Evolutionary conservation across 352 stramenopile genomes (phyloP), one percentile per base, ranked within the genome.

Genomic region (Pythium oligandrum): DNA sequence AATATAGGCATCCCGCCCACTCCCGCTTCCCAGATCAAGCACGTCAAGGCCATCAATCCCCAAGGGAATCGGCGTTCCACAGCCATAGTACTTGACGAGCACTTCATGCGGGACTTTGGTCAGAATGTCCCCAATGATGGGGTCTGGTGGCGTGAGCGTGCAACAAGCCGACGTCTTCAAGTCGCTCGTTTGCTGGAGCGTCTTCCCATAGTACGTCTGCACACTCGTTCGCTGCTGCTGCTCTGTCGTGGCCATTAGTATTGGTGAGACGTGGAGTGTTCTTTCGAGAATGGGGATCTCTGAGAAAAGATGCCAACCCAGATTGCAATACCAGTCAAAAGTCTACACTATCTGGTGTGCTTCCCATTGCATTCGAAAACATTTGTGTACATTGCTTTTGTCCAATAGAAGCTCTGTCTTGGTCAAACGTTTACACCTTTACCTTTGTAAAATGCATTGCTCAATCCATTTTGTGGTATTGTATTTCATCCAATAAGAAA

Each of bases 1-100:
- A 51, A 93, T 72, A 64, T 91, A 97, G n/a, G 88, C 84, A 64
- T 97, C 88, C 2, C 88, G 62, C 26, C 90, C 90, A 30, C 75
- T 75, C 39, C 88, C 88, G 64, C 82, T 92, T 17, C 90, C 88
- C 7, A 97, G 68, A 66, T 96, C 88, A 17, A 97, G 61, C 30
- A 96, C 77, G 6, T 66, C 53, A 70, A 61, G 63, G 47, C 11
- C 81, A 69, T 50, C 71, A 55, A 55, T 68, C 8, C 75, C 78
- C 43, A 89, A 68, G 3, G 83, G 82, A 10, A 90, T 55, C 44
- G 81, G 86, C n/a, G 83, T 62, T 8, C 83, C 86, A 57, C 86
- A 96, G 30, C 83, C 83, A 47, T 92, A 93, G 47, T 90, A 93
- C 55, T 88, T 87, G 39, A 43, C 38, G 7, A 83, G 43, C 6